Evolutionary conservation across 495 filamentous ascomycete genomes (phyloP).

Genomic region (Saxophila tyrrhenica): DNA sequence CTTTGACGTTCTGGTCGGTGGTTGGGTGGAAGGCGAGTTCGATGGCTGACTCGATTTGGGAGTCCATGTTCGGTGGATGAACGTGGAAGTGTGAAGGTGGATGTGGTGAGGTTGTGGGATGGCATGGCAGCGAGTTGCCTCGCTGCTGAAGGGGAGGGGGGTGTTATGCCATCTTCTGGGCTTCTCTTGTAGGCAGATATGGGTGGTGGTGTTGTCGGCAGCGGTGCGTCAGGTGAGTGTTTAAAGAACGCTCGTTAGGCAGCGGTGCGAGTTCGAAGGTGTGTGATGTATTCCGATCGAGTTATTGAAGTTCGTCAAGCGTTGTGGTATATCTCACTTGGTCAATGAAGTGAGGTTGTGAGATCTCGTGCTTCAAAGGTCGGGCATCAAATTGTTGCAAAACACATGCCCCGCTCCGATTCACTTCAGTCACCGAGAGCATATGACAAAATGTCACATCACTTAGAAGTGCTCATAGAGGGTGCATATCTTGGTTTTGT

Average conservation of each 20-base stretch:
- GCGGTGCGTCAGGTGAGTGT: too few species aligned
- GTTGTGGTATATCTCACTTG: neutral
- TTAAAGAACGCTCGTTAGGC: too few species aligned
- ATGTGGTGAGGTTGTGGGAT: neutral
- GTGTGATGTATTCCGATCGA: neutral
- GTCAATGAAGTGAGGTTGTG: neutral
- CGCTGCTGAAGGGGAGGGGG: neutral
- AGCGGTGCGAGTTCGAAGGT: neutral
- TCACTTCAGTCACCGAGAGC: too few species aligned
- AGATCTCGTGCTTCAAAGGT: neutral
- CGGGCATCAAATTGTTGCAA: too few species aligned
- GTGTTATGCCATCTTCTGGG: neutral
- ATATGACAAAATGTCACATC: too few species aligned
- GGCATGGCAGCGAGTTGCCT: conserved; percentile 4
- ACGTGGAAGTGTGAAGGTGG: neutral
- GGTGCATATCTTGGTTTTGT: too few species aligned
- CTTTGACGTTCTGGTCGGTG: conserved; percentile 61
- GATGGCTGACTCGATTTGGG: conserved; percentile 81
- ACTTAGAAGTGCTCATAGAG: neutral
- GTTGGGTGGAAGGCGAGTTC: conserved; percentile 74
- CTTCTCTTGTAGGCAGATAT: neutral
- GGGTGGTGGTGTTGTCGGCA: neutral
- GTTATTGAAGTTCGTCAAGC: neutral
- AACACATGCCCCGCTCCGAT: too few species aligned
- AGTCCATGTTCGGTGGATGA: conserved; percentile 10